Evolutionary conservation across 352 stramenopile species (phyloP), one percentile per base, ranked within the genome.

Genomic region (Elongisporangium anandrum): DNA sequence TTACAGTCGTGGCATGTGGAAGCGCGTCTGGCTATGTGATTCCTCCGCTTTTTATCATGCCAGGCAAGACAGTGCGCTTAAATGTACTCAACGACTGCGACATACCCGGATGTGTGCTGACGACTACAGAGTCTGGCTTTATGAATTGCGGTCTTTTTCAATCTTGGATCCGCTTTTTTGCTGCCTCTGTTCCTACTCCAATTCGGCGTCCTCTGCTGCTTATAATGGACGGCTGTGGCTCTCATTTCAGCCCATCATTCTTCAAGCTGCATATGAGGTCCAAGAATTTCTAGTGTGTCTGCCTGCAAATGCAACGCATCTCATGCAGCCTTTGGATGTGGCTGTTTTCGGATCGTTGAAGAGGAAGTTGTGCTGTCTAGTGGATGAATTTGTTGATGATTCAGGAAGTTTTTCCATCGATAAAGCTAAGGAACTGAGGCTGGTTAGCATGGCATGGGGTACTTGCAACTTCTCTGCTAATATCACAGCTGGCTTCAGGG

Each of bases 1-100:
- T 74, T 26, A 53, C 66, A 0, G 63, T 75, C 21, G 52, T 78
- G 16, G 61, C 61, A 1, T 75, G 66, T 34, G 63, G 24, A 0
- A 70, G 39, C 45, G 69, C 57, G 12, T 12, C 20, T 23, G 60
- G 63, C 0, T 52, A 59, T 26, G 34, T 64, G 23, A n/a, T 74
- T 0, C 56, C 57, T 0, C 63, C 60, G 1, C 29, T 61, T 3
- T 72, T 70, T 47, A 57, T 77, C 3, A 15, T 72, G 2, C 57
- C 55, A 19, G 64, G 64, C 23, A 50, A 68, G 38, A 29, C 23
- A 54, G 54, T 56, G 26, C 45, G 9, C 6, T n/a, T n/a, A n/a
- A n/a, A n/a, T n/a, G n/a, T n/a, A n/a, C n/a, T n/a, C n/a, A n/a
- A n/a, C n/a, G n/a, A n/a, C n/a, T n/a, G n/a, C 12, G 13, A 38